Conservation (phyloP, 2,329 filamentous ascomycete genomes). For the Catunica adiposa region DNA sequence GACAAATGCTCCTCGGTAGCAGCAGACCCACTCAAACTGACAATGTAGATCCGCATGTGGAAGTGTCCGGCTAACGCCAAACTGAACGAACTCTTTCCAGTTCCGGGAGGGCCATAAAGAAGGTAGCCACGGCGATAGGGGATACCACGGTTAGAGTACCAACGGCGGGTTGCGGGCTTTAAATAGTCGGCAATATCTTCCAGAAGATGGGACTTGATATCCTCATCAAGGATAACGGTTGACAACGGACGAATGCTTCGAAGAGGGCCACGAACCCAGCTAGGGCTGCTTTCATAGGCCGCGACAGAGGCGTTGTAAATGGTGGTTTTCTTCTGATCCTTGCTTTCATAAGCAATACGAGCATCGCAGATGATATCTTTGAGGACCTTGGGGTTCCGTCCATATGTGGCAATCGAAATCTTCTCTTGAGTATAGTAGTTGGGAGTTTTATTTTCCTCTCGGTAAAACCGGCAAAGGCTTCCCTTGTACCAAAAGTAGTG, state of each 20-base stretch:
- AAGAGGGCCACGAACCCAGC: constrained; percentile 47
- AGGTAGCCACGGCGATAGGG: constrained; percentile 75
- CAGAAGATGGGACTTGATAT: constrained; percentile 41
- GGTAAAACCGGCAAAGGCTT: constrained; percentile 39
- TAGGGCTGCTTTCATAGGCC: constrained; percentile 24
- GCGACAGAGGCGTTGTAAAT: constrained; percentile 43
- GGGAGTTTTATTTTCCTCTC: constrained; percentile 25
- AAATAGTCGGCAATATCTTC: constrained; percentile 48
- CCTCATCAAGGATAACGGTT: constrained; percentile 47
- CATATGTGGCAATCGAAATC: constrained; percentile 44
- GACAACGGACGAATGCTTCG: constrained; percentile 44
- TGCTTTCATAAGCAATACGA: constrained; percentile 35
- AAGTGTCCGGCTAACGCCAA: constrained; percentile 56
- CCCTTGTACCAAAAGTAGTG: constrained; percentile 54
- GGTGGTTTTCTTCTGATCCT: constrained; percentile 44
- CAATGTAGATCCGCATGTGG: constrained; percentile 54
- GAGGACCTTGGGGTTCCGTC: constrained; percentile 41
- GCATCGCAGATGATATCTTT: constrained; percentile 47
- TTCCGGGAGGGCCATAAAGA: constrained; percentile 64
- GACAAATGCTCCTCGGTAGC: constrained; percentile 50
- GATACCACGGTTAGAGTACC: constrained; percentile 72
- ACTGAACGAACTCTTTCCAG: constrained; percentile 59
- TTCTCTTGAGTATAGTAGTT: constrained; percentile 29
- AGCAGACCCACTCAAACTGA: constrained; percentile 45
- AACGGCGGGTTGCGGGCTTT: constrained; percentile 45